phyloP scores from a whole-genome alignment of 495 filamentous ascomycete genomes.

The Penicillium verhagenii region DNA sequence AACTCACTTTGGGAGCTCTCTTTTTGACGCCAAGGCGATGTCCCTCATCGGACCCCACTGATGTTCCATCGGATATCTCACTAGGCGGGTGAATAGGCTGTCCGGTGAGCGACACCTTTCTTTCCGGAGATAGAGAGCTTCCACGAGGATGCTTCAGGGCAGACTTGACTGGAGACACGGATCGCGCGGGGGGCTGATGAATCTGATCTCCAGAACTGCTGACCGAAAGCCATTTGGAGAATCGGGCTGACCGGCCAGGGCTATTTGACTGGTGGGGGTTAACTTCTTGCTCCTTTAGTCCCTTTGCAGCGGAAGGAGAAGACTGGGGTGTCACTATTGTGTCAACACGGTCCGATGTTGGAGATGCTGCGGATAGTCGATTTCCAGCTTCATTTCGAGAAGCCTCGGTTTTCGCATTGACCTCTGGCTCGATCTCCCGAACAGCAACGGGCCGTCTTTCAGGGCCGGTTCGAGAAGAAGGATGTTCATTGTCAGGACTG shows the following conservation, averaged over 20 bases:
- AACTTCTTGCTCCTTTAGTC: conserved; percentile 3
- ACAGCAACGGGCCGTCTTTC: conserved; percentile 62
- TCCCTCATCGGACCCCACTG: conserved; percentile 60
- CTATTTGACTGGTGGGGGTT: conserved; percentile 50
- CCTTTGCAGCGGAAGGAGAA: conserved; percentile 10
- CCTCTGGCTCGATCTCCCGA: conserved; percentile 31
- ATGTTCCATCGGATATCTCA: conserved; percentile 61
- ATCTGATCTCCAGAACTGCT: conserved; percentile 46
- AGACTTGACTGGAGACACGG: conserved; percentile 82
- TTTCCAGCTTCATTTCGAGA: conserved; percentile 4
- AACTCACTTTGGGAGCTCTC: conserved; percentile 78
- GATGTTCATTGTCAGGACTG: conserved; percentile 5
- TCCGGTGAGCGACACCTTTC: conserved; percentile 20
- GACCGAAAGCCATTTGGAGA: conserved; percentile 59
- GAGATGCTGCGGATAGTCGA: conserved; percentile 13
- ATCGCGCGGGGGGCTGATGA: conserved; percentile 77
- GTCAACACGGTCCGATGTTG: conserved; percentile 15
- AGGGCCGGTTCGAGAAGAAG: conserved; percentile 20
- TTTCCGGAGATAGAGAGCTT: conserved; percentile 48
- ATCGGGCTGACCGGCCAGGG: conserved; percentile 70
- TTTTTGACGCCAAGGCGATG: conserved; percentile 51
- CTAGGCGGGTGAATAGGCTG: conserved; percentile 45
- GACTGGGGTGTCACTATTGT: conserved; percentile 9
- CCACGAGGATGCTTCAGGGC: conserved; percentile 71
- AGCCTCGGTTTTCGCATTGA: neutral